phyloP scores from a whole-genome alignment of 2,329 filamentous ascomycete genomes.

The Whalleya microplaca region DNA sequence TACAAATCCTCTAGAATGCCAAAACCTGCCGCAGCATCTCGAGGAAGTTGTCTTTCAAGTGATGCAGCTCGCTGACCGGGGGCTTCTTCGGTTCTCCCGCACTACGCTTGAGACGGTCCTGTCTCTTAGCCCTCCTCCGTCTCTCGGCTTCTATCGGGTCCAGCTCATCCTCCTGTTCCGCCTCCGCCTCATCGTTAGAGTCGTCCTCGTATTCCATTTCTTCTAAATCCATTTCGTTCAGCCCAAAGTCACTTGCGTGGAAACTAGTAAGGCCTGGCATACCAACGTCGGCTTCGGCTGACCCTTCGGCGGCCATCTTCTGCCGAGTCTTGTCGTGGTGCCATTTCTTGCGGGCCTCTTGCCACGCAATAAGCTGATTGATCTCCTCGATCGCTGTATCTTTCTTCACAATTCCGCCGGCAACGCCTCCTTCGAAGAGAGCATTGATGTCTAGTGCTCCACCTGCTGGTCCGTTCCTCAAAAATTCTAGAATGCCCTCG shows the following conservation, averaged over 20 bases:
- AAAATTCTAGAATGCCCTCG: conserved; percentile 90
- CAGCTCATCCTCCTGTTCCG: conserved; percentile 75
- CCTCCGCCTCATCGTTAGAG: conserved; percentile 65
- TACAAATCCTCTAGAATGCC: conserved; percentile 59
- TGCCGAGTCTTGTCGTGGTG: conserved; percentile 96
- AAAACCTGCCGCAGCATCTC: conserved; percentile 81
- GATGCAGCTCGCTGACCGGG: conserved; percentile 75
- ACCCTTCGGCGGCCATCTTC: conserved; percentile 93
- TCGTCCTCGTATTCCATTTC: conserved; percentile 82
- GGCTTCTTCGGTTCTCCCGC: conserved; percentile 88
- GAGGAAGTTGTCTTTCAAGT: conserved; percentile 79
- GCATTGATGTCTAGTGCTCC: conserved; percentile 94
- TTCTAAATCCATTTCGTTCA: conserved; percentile 83
- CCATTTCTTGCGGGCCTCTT: conserved; percentile 95
- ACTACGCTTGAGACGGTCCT: conserved; percentile 77
- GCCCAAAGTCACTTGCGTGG: conserved; percentile 82
- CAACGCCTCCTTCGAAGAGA: conserved; percentile 79
- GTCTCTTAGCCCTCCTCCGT: conserved; percentile 72
- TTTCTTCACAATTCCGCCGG: conserved; percentile 69
- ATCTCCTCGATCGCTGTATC: conserved; percentile 78
- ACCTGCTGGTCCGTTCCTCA: conserved; percentile 82
- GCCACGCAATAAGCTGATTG: conserved; percentile 86
- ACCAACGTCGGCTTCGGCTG: conserved; percentile 50
- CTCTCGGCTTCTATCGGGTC: conserved; percentile 90
- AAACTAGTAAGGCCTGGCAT: conserved; percentile 63